phyloP scores from a whole-genome alignment of 2,329 filamentous ascomycete species.

The Harringtonia lauricola region DNA sequence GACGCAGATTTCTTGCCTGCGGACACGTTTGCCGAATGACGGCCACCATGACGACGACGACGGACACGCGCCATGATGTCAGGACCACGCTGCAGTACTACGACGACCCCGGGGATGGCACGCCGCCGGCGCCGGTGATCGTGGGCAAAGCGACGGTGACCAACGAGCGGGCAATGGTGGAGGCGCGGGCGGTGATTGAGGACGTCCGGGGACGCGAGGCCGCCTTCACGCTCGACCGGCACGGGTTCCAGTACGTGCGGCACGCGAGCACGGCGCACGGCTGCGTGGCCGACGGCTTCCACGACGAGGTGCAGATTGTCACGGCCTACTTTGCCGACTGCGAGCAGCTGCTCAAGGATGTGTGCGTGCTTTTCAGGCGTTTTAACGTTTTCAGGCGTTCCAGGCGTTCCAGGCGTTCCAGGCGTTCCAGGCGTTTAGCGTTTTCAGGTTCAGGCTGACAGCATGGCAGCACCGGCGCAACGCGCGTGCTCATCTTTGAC shows the following conservation, averaged over 20 bases:
- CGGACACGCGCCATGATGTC: slow-evolving; percentile 21
- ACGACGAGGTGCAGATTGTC: slow-evolving; percentile 38
- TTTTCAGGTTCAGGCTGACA: too few relatives aligned
- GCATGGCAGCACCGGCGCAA: slow-evolving; percentile 33
- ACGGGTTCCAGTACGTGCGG: slow-evolving; percentile 43
- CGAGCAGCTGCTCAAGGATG: slow-evolving; percentile 31
- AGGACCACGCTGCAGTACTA: slow-evolving; percentile 25
- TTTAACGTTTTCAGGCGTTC: too few relatives aligned
- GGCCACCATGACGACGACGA: too few relatives aligned
- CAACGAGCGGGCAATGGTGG: slow-evolving; percentile 19
- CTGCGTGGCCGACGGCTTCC: slow-evolving; percentile 38
- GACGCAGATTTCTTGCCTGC: too few relatives aligned
- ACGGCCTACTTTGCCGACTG: slow-evolving; percentile 52
- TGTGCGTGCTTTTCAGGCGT: too few relatives aligned
- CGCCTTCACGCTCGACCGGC: slow-evolving; percentile 46
- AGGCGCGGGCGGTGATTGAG: slow-evolving; percentile 31
- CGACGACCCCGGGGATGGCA: slow-evolving; percentile 29
- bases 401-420: too few relatives aligned
- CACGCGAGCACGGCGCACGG: slow-evolving; percentile 22
- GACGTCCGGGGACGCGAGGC: slow-evolving; percentile 46
- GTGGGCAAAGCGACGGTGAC: slow-evolving; percentile 14
- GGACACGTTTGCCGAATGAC: too few relatives aligned
- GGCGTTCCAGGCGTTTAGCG: too few relatives aligned
- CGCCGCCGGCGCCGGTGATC: slow-evolving; percentile 23
- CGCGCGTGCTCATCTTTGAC: slow-evolving; percentile 48